These are phyloP conservation scores for Syzygium malaccense DNA, from an alignment of 441 rosid species.

Conservation along the genomic window DNA sequence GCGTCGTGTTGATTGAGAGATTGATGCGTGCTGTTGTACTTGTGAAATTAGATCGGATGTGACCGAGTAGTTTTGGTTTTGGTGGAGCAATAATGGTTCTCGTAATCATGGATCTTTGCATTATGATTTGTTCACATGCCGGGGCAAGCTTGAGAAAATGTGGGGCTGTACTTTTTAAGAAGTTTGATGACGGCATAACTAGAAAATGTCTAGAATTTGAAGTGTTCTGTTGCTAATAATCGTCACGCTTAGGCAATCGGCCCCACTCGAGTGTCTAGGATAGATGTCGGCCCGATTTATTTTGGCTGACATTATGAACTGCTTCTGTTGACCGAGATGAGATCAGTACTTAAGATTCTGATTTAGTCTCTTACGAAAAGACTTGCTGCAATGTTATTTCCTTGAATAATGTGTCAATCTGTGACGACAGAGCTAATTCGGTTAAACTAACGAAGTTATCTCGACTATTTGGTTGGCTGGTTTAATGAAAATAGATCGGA, in stretches of 20 bases:
- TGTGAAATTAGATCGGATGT: neutral
- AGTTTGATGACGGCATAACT: neutral
- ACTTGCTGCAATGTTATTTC: neutral
- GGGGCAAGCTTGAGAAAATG: neutral
- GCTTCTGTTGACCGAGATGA: neutral
- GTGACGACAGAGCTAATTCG: neutral
- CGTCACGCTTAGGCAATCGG: neutral
- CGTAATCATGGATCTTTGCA: neutral
- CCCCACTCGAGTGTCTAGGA: neutral
- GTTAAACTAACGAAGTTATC: neutral
- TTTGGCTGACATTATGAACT: neutral
- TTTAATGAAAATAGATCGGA: neutral
- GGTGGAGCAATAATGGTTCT: neutral
- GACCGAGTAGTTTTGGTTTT: neutral
- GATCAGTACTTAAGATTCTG: neutral
- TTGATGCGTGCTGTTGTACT: neutral
- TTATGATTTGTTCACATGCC: neutral
- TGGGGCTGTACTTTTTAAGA: neutral
- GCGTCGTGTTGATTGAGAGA: neutral
- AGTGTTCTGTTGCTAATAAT: neutral
- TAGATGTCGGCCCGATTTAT: neutral
- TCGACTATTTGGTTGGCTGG: neutral
- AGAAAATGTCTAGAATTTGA: neutral
- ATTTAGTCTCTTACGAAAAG: neutral
- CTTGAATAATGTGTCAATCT: neutral